Base-by-base conservation (phyloP, 2,329 filamentous ascomycete genomes). In the Pseudogymnoascus sp. region DNA sequence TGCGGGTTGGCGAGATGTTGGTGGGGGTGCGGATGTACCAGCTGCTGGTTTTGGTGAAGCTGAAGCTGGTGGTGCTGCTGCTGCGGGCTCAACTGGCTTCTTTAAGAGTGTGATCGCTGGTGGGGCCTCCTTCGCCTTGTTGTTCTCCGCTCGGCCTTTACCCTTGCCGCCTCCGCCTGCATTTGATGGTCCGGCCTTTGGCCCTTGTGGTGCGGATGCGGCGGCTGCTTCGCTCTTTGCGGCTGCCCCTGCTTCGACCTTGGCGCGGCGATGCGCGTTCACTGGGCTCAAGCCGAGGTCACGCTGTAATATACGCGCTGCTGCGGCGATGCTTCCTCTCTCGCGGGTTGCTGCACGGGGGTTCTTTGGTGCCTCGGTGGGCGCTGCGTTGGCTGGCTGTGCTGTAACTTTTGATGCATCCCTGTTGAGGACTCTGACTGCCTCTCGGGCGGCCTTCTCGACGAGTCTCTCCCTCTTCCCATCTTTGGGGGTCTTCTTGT, bases 281-380 rank as follows among this genome's bases (percentile, higher is more conserved):
- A 84, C 84, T 10, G 84, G 83, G 64, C 83, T 86, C 0, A 89
- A 78, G 18, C 86, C 86, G 16, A 88, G 78, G 66, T 89, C 86
- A 36, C 86, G 82, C 72, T 88, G 85, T 16, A 89, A 70, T 62
- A 89, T 84, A 14, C 85, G 81, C 10, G 86, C 85, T 10, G 86
- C 85, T 7, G 84, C 83, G 31, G 84, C 80, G 62, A 87, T 86
- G n/a, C 81, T 71, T 14, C 72, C 70, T 65, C 74, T 69, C 62
- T 76, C 74, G 39, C 73, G 68, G 47, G 72, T 69, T 64, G 67
- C 83, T 5, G 81, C 81, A 45, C 83, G 79, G 29, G 83, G 82
- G 64, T 79, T 84, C 74, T 85, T 87, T 1, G 80, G 77, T 42
- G 74, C 72, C 64, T 81, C 77, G 63, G 69, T 74, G 8, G 78